Evolutionary conservation across 352 stramenopile species (phyloP), one percentile per base, ranked within the genome.

Genomic region (Peronospora farinosa): DNA sequence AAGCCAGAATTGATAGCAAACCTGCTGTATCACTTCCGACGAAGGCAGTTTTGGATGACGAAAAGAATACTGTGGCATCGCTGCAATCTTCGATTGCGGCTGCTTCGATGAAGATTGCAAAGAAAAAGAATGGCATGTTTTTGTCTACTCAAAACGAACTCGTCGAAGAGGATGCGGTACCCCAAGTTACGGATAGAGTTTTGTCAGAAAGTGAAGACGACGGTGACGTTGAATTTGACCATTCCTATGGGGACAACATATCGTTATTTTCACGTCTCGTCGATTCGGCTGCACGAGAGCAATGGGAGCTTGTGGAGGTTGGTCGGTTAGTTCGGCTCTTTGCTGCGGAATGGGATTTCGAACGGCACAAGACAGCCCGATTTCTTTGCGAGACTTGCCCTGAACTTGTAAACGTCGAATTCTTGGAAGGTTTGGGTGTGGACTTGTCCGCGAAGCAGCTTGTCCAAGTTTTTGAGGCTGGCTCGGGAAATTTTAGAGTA

Each of bases 331-430:
- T 92, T 40, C 78, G 78, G 9, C 60, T 93, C n/a, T 92, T 93
- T 66, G 67, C 78, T 12, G 58, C 69, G 0, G 50, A 67, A 23
- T 93, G 81, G 76, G 13, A 21, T 10, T 67, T 78, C 19, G 70
- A 84, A 15, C 63, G 56, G 37, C 65, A 71, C 33, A 79, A 73
- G 28, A 93, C 83, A 3, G 69, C 74, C 5, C 55, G 46, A 6
- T 94, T 94, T 45, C 39, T 94, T 19, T 55, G 53, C 0, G 57
- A 62, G 10, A 74, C 61, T 19, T 94, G 80, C 31, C 75, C 83
- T 4, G 83, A 94, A 51, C 71, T 94, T 8, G 83, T 94, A 35
- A 88, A 69, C 40, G 77, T 88, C 9, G 83, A 93, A n/a, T 93
- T 93, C 38, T 51, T 93, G 4, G 83, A 93, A 63, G 83, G 83